Evolutionary conservation across 768 basidiomycete species (phyloP), one percentile per base, ranked within the genome.

Genomic region (Mycena chlorophos): DNA sequence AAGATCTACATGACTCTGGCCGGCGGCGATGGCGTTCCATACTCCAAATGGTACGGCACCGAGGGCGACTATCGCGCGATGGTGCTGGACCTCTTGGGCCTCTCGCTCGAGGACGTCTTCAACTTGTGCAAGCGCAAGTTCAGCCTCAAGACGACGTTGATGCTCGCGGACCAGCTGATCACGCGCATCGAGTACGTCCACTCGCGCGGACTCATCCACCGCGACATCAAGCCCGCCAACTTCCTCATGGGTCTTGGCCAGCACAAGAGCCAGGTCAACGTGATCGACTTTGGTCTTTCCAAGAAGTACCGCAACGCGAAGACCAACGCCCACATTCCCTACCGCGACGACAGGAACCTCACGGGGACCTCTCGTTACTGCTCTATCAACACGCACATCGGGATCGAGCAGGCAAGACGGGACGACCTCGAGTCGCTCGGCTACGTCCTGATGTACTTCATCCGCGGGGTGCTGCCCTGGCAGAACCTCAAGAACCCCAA

Each of bases 261-360:
- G 79, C 94, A 96, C 64, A 95, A 96, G 61, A 99, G 98, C 70
- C 97, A 99, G 74, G 97, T 99, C 78, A 99, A 99, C 66, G 91
- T 98, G 63, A 92, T 96, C 70, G 94, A 97, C 69, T 97, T 97
- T 53, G 94, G 97, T 78, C 84, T 99, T 45, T 96, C 97, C 26
- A 99, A 98, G 84, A 99, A 99, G 80, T 99, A 95, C 84, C 86
- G 97, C 59, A 97, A 99, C 77, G 94, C 97, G 26, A 98, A 98
- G 87, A 99, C 97, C 56, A 96, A 98, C 70, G 85, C 98, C 34
- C 97, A 99, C 73, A 99, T 99, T 64, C 97, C 97, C 8, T 99
- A 99, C 82, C 84, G 96, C 65, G 96, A 99, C 86, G 98, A 99
- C 85, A 99, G 98, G 91, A 99, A 98, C 70, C 74, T 99, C 65